These are phyloP conservation scores for Trichoderma aggressivum DNA, from an alignment of 2,329 filamentous ascomycete genomes.

Conservation along the genomic window DNA sequence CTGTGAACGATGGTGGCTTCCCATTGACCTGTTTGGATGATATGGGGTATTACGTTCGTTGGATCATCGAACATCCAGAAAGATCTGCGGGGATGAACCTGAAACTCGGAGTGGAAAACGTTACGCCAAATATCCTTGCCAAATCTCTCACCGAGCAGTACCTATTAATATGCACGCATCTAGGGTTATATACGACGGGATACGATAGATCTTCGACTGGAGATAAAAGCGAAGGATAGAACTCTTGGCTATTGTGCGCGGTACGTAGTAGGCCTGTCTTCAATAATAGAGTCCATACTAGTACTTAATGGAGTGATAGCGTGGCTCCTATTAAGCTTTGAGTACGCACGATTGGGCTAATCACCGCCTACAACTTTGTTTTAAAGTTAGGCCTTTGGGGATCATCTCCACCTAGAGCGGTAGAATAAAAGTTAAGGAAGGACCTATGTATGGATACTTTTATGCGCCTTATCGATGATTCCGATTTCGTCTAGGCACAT, in stretches of 20 bases:
- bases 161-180: neutral
- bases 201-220: neutral
- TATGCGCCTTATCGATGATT: neutral
- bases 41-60: too few relatives aligned
- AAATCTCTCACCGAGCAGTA: too few relatives aligned
- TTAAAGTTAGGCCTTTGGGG: neutral
- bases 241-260: neutral
- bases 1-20: neutral
- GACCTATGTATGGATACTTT: neutral
- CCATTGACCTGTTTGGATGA: neutral
- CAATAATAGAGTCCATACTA: too few relatives aligned
- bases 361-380: neutral
- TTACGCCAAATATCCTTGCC: too few relatives aligned
- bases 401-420: neutral
- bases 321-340: neutral
- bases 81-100: too few relatives aligned
- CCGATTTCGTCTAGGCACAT: neutral
- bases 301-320: neutral
- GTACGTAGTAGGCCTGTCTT: neutral
- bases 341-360: neutral
- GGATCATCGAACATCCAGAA: too few relatives aligned
- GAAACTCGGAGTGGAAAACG: too few relatives aligned
- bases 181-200: neutral
- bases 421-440: neutral
- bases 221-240: neutral